Evolutionary conservation across 2,329 filamentous ascomycete species (phyloP), one percentile per base, ranked within the genome.

Genomic region (Cladophialophora exuberans): DNA sequence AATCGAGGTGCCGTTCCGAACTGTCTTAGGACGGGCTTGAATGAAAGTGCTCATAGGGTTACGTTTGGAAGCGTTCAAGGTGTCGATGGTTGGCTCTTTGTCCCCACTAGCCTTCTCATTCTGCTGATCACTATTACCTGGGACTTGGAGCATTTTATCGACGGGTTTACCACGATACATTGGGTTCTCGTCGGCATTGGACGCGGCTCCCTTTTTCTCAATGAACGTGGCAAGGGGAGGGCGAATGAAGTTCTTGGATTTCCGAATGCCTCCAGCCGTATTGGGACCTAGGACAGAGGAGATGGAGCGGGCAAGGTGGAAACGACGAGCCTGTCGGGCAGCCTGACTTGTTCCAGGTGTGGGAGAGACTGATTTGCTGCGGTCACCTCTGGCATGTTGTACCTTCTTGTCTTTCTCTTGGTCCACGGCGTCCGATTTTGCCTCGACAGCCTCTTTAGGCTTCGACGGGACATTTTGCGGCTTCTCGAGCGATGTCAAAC

Each of bases 401-500:
- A 6, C 6, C 42, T 26, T 33, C 17, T 46, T 33, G 23, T 38
- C 11, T 23, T 30, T 36, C 28, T 50, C 36, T 33, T 48, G 22
- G 15, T 26, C 26, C 3, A 38, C 23, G 39, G 56, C 15, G 10
- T 55, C 38, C 9, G 9, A 28, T 26, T 51, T 45, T 23, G 33
- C 48, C 20, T 44, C 15, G 25, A 38, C 17, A 30, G 55, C 28
- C 10, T 23, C 52, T 47, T 48, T 62, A 33, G 62, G 35, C 28
- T 36, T 59, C 9, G 44, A 48, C 28, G 47, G 44, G 15, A 73
- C 71, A 41, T 69, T 67, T 30, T 74, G 62, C 53, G 74, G 72
- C 5, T 72, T 72, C 4, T 73, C 73, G 2, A 73, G 74, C 4
- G 72, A 71, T 2, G 73, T 76, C 33, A 72, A 66, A 41, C 73